Conservation (phyloP, 1,139 yeast species). For the Casaregolazyma lundiana region DNA sequence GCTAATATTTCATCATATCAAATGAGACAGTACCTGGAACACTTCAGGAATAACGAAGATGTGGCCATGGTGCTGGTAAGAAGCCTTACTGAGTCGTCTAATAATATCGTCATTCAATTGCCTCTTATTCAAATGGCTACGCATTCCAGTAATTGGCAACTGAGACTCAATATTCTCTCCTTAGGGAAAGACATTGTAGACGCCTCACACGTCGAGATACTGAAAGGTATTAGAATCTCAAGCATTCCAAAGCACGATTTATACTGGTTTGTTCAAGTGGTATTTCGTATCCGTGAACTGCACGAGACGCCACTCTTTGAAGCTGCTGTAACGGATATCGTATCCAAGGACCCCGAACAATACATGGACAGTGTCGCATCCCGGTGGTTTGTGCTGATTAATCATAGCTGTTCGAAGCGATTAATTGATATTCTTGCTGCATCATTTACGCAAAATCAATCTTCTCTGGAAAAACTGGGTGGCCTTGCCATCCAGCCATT, state of each 20-base stretch:
- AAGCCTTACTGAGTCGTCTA: not conserved
- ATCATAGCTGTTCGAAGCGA: not conserved
- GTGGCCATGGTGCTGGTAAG: conserved; percentile 1
- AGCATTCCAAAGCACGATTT: not conserved
- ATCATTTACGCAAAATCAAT: not conserved
- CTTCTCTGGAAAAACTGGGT: not conserved
- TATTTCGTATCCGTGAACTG: conserved; percentile 7
- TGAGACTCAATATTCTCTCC: conserved; percentile 7
- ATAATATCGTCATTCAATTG: not conserved
- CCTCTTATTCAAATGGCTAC: conserved; percentile 4
- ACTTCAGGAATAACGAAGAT: conserved; percentile 4
- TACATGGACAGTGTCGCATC: not conserved
- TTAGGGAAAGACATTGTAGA: conserved; percentile 9
- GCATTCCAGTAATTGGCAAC: conserved; percentile 1
- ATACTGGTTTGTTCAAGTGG: not conserved
- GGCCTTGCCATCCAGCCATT: not conserved
- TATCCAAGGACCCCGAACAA: not conserved
- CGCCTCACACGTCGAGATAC: conserved; percentile 2
- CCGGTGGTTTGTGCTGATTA: conserved; percentile 6
- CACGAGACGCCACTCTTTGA: conserved; percentile 6
- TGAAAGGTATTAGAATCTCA: not conserved
- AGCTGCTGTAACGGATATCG: not conserved
- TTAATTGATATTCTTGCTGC: not conserved
- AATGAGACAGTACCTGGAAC: conserved; percentile 3
- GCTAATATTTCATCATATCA: conserved; percentile 3